Base-by-base conservation (phyloP, 495 filamentous ascomycete species). In the Trichoderma asperelloides region DNA sequence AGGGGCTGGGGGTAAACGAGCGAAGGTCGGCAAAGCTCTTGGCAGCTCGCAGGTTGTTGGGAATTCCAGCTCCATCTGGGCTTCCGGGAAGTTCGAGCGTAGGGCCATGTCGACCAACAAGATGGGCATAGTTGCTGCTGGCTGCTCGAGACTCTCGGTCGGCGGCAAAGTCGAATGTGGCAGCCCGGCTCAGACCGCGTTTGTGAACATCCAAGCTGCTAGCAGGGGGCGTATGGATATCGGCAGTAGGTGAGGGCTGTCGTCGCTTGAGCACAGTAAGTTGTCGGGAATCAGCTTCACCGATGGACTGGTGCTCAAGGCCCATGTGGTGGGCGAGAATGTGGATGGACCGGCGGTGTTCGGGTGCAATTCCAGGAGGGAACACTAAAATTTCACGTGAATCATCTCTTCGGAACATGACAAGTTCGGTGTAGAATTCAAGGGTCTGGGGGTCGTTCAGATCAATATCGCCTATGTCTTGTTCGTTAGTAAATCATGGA, bases 21-120 rank as follows among this genome's bases (percentile, higher is more conserved):
- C 93, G 90, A 69, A 98, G 79, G 75, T 98, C 95, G 57, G 94
- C 95, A 74, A 96, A 96, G 25, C 94, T 97, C 80, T 98, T 98
- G 69, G 96, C 95, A 39, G 90, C 90, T 27, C 95, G 90, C n/a
- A 98, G 85, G 75, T 92, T 95, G 66, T 84, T 85, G 60, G 86
- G 69, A 55, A 75, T 72, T 21, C 84, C 82, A 49, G 74, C 75
- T 8, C 85, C 85, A 49, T 89, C 88, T 0, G 92, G 91, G 65
- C 93, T 96, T 69, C 91, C 90, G 23, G 93, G 84, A 66, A 96
- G 87, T 55, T 93, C 91, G 51, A 98, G 81, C 60, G 93, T 88
- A 55, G 88, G 89, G 41, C 85, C 85, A 70, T 94, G 91, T 62
- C 90, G 83, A 49, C 91, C 89, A 60, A 96, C 81, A 0, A 90